Percentiles rank a stretch among this genome's conserved stretches.
These are phyloP conservation scores for Ceriops tagal DNA, from an alignment of 345 rosid genomes.

Conservation along the genomic window DNA sequence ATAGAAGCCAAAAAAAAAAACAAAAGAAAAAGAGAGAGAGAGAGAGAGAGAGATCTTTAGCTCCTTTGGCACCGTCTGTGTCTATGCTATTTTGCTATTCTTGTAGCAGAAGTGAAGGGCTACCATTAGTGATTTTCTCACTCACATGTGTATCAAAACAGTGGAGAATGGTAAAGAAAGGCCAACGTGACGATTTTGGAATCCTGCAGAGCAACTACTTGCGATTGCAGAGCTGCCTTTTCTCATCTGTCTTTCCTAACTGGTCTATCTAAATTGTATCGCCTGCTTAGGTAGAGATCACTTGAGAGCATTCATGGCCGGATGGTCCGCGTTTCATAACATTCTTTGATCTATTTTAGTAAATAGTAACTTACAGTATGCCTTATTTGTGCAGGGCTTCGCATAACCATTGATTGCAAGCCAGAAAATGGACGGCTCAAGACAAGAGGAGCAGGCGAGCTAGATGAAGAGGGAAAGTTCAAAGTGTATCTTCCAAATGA, in stretches of 20 bases:
- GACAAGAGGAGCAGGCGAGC: conserved; percentile 7
- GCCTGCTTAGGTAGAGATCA: not conserved
- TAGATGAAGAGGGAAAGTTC: conserved; percentile 17
- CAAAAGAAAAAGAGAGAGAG: too few relatives aligned
- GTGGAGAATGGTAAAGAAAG: too few relatives aligned
- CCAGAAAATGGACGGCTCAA: conserved; percentile 9
- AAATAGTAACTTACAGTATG: not conserved
- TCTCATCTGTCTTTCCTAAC: too few relatives aligned
- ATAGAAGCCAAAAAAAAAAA: too few relatives aligned
- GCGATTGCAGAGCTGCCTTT: too few relatives aligned
- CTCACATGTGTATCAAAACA: too few relatives aligned
- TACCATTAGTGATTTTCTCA: too few relatives aligned
- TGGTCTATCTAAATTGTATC: too few relatives aligned
- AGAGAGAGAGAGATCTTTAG: not conserved
- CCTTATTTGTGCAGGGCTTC: conserved; percentile 9
- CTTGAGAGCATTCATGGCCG: not conserved
- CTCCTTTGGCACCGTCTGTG: not conserved
- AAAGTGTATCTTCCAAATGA: conserved; percentile 13
- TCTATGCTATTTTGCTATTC: not conserved
- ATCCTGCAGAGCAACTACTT: too few relatives aligned
- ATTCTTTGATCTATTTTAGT: not conserved
- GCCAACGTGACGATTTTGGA: too few relatives aligned
- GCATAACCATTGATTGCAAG: conserved; percentile 21
- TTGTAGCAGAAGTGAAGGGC: not conserved
- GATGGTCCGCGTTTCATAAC: not conserved